phyloP scores from a whole-genome alignment of 2,329 filamentous ascomycete genomes.

The Metarhizium sp. region DNA sequence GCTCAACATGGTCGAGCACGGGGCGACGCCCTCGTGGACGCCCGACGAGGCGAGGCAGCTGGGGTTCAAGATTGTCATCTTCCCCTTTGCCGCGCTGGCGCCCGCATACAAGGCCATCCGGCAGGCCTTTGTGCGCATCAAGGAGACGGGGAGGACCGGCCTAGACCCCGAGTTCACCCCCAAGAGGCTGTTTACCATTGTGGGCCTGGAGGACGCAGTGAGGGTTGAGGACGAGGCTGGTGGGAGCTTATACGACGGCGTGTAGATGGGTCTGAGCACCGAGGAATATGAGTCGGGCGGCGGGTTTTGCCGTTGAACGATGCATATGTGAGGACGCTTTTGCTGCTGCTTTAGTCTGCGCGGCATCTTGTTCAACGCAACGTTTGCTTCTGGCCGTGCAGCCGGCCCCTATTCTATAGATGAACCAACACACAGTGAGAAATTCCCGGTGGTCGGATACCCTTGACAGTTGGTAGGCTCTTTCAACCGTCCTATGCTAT shows the following conservation, averaged over 20 bases:
- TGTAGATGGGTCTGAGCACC: not conserved
- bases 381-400: too few relatives aligned
- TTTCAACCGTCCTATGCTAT: too few relatives aligned
- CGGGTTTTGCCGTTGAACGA: too few relatives aligned
- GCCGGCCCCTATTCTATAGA: too few relatives aligned
- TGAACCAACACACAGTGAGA: too few relatives aligned
- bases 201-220: constrained; percentile 39
- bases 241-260: constrained; percentile 3
- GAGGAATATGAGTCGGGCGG: not conserved
- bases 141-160: constrained; percentile 23
- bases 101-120: constrained; percentile 35
- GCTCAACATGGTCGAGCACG: constrained; percentile 49
- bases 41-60: constrained; percentile 42
- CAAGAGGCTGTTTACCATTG: constrained; percentile 38
- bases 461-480: too few relatives aligned
- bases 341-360: too few relatives aligned
- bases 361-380: too few relatives aligned
- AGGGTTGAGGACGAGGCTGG: constrained; percentile 29
- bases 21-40: constrained; percentile 43
- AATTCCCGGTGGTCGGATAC: too few relatives aligned
- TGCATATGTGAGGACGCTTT: too few relatives aligned
- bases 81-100: constrained; percentile 39
- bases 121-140: constrained; percentile 26
- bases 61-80: constrained; percentile 52
- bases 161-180: constrained; percentile 33